Base-by-base conservation (phyloP, 192 early-diverging fungal genomes). In the Chytriomyces confervae region DNA sequence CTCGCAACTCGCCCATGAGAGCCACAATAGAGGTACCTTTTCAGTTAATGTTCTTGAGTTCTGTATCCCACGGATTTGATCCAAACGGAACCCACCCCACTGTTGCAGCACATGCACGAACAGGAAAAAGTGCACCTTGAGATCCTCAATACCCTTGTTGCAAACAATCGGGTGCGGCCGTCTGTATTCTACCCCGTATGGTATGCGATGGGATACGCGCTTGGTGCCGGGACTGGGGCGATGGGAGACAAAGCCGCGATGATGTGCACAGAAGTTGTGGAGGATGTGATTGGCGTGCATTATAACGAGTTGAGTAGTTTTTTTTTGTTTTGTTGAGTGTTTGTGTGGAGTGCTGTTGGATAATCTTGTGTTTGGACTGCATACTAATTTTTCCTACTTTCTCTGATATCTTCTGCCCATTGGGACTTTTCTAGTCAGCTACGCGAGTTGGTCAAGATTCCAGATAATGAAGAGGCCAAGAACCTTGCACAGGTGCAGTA, bases 261-360 rank as follows among this genome's bases (percentile, higher is more conserved):
- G 96, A 95, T 96, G n/a, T 97, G 95, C 81, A 99, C 97, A 0
- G 97, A 99, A 78, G 97, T 95, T 4, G 97, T 97, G 13, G 97
- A 99, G 84, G 96, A 95, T 7, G 92, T 94, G 10, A 99, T 99
- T 82, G 96, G 97, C 29, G 81, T 91, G 49, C 97, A 99, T 80
- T 98, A 98, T 81, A 94, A 98, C 78, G 95, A 98, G 91, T 92
- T 84, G 61, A 85, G 50, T 18, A 3, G 36, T 4, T 36, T 36
- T 36, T 36, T 36, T 36, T 4, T 36, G 36, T 36, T 36, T 36
- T 36, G 3, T 36, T 36, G 0, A 36, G 36, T 36, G 36, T 4
- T 36, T 36, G 36, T 36, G 36, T 4, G 36, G 36, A 4, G 36
- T 36, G 36, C 36, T 36, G 36, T 36, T 36, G 36, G 36, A 0